Evolutionary conservation across 345 rosid genomes (phyloP), one percentile per base, ranked within the genome.

Genomic region (Reutealis trisperma): DNA sequence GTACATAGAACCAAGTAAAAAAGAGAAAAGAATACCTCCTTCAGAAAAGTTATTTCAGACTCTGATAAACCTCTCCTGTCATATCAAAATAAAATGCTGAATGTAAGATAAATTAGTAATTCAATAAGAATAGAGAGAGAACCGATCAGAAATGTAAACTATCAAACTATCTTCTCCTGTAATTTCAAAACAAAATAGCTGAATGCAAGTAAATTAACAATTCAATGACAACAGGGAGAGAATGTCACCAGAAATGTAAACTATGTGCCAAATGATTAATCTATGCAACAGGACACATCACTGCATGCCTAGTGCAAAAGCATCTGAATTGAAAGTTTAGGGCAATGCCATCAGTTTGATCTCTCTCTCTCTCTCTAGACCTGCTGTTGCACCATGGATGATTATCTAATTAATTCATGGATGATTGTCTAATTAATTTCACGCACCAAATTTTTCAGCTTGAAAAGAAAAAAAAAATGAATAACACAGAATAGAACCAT

Each of bases 11-110:
- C 9, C 52, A 45, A 74, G 51, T 21, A 61, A 82, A 75, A 75
- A 70, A 66, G 63, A n/a, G 22, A 32, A 12, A 49, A 32, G 25
- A 71, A 21, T 87, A 92, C 99, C 94, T 93, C 90, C 84, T 91
- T 95, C 55, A 95, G 85, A 76, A 90, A 87, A 83, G 84, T 79
- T 84, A 95, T 86, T 88, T 95, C 98, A 24, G 93, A 89, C 66
- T 88, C 93, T 5, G 98, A 93, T 77, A 95, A 90, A 63, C 99
- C 97, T 85, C 97, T 89, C 96, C 98, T 93, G 90, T 86, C 85
- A 81, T 59, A 47, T 27, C 72, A 71, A 70, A 63, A 71, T 55
- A 47, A 67, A 73, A 68, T 30, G 25, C 9, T 25, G 6, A 45
- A 76, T 22, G 52, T 15, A 51, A 59, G 4, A 27, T 19, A 49